Base-by-base conservation (phyloP, 2,329 filamentous ascomycete species). In the Mycogone perniciosa region DNA sequence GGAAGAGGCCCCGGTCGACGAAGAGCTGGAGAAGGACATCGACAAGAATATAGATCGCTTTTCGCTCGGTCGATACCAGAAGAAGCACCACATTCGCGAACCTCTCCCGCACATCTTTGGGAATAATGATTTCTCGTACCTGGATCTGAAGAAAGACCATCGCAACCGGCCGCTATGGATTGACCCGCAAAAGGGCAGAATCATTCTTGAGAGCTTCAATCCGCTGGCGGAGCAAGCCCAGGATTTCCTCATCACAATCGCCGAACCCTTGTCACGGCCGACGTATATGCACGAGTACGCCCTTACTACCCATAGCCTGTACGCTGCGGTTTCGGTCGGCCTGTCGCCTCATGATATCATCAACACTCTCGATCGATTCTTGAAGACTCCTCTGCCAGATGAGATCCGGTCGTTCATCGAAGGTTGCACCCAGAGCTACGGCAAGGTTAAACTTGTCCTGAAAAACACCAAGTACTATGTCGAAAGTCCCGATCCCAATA, bases 391-490 rank as follows among this genome's bases (percentile, higher is more conserved):
- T 6, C 74, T 97, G 9, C 90, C 92, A 0, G 79, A 87, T n/a
- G 81, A 84, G 44, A 88, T 97, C 54, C 80, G 84, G 54, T 75
- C 81, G 7, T 96, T 92, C 66, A 92, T 92, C 57, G 72, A 70
- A 29, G 83, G 83, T 54, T 93, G 89, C 56, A 95, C 90, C 5
- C 84, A 88, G 57, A 93, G 88, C 47, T 97, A 93, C 65, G 93
- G 93, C 57, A 97, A 96, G 69, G 90, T 96, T 50, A 93, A 96
- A 67, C 81, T 97, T 48, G 93, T 97, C 41, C 70, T 97, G 56
- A 95, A 96, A 67, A 88, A 96, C 62, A 97, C 92, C 56, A 88
- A 89, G 58, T 96, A 95, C 68, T 96, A 87, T 60, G 84, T 97
- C 54, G 93, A 99, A 70, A 96, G 88, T 61, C 85, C 88, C 20